phyloP scores from a whole-genome alignment of 1,284 basidiomycete species.

The Ceratobasidium theobromae region DNA sequence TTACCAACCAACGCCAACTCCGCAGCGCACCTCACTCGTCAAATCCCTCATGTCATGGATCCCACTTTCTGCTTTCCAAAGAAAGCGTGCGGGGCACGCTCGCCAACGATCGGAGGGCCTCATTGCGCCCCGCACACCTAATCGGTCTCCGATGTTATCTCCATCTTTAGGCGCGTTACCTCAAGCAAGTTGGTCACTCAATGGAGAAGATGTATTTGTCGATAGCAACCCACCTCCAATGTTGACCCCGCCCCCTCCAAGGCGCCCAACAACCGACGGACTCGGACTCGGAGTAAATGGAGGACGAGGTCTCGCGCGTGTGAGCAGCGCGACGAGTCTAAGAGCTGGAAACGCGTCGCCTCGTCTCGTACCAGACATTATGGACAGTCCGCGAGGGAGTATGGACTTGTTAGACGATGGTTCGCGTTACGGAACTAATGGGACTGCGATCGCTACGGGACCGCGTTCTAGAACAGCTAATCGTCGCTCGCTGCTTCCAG shows the following conservation, averaged over 20 bases:
- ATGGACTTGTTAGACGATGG: constrained; percentile 17
- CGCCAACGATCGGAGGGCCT: constrained; percentile 54
- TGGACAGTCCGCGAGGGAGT: constrained; percentile 17
- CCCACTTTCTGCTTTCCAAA: constrained; percentile 41
- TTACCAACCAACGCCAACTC: background rate
- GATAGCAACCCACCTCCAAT: constrained; percentile 5
- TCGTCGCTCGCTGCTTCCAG: constrained; percentile 10
- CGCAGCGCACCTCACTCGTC: constrained; percentile 57
- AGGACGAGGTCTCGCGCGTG: background rate
- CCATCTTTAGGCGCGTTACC: constrained; percentile 19
- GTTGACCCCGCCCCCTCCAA: constrained; percentile 6
- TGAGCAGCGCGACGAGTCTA: constrained; percentile 7
- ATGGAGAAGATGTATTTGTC: constrained; percentile 8
- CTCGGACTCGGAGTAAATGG: constrained; percentile 5
- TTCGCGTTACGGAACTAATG: background rate
- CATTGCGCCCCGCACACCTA: constrained; percentile 56
- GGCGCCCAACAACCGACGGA: constrained; percentile 16
- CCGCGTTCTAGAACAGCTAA: constrained; percentile 13
- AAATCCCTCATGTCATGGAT: constrained; percentile 59
- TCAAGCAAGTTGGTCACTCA: constrained; percentile 21
- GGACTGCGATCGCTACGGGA: background rate
- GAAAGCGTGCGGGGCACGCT: constrained; percentile 37
- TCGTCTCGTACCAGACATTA: background rate
- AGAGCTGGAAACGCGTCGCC: constrained; percentile 8
- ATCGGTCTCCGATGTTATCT: constrained; percentile 36